phyloP scores from a whole-genome alignment of 228 moss, liverwort and hornwort genomes.

The Sphagnum fallax region DNA sequence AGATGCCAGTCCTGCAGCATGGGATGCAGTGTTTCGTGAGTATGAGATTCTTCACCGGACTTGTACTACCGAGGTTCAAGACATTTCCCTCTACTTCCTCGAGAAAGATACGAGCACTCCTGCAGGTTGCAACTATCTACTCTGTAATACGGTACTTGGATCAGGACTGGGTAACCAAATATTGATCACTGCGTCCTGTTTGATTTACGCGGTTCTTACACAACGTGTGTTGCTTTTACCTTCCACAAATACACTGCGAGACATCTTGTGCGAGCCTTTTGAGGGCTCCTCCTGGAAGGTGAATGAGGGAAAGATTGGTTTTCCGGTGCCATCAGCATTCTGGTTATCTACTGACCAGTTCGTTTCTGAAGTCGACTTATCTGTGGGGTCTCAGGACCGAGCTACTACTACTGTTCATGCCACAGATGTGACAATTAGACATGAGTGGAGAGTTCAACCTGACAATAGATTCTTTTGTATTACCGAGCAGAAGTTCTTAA shows the following conservation, averaged over 20 bases:
- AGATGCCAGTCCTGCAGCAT: conserved; percentile 9
- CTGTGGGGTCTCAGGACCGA: too few species aligned
- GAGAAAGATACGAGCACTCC: conserved; percentile 26
- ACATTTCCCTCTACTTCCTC: conserved; percentile 37
- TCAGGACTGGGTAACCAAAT: conserved; percentile 78
- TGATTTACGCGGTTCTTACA: conserved; percentile 59
- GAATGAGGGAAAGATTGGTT: conserved; percentile 16
- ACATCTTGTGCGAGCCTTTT: conserved; percentile 74
- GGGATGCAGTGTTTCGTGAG: conserved; percentile 27
- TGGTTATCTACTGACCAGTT: too few species aligned
- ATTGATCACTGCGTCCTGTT: conserved; percentile 40
- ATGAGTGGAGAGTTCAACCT: conserved; percentile 15
- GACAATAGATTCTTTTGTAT: conserved; percentile 22
- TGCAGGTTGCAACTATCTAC: conserved; percentile 64
- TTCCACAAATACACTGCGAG: conserved; percentile 12
- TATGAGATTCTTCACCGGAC: conserved; percentile 32
- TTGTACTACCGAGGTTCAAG: conserved; percentile 27
- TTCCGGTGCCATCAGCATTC: background rate
- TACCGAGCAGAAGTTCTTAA: conserved; percentile 18
- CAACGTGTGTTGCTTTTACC: conserved; percentile 68
- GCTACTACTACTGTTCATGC: conserved; percentile 1
- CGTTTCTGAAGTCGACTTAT: too few species aligned
- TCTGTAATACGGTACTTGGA: conserved; percentile 44
- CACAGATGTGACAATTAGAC: conserved; percentile 9
- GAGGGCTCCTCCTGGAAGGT: conserved; percentile 74